Percentiles rank a stretch among this genome's conserved stretches.
Evolutionary conservation across 352 stramenopile species (phyloP).

Genomic region (Phytopythium kandeliae): DNA sequence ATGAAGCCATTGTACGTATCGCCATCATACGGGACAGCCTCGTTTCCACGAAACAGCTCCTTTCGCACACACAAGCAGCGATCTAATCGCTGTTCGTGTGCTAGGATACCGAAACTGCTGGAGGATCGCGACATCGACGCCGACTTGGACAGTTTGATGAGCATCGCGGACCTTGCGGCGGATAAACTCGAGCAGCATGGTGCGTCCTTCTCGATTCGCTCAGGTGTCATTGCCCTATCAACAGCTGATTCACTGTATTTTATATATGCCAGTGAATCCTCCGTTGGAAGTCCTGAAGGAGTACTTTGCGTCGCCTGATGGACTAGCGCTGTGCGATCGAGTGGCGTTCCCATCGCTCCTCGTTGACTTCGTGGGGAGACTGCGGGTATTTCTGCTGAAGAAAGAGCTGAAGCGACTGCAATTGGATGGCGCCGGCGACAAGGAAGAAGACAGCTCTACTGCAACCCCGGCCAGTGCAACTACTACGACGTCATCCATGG

Average conservation of each 20-base stretch:
- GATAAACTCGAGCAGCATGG: slow-evolving; percentile 43
- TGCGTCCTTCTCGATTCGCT: slow-evolving; percentile 13
- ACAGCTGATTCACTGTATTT: background rate
- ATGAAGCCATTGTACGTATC: slow-evolving; percentile 7
- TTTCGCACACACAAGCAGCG: too few relatives aligned
- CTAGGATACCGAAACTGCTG: slow-evolving; percentile 45
- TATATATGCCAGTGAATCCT: slow-evolving; percentile 21
- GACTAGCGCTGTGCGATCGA: slow-evolving; percentile 54
- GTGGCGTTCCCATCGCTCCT: slow-evolving; percentile 62
- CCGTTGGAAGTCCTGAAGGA: slow-evolving; percentile 29
- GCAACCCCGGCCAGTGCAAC: background rate
- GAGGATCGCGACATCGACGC: slow-evolving; percentile 19
- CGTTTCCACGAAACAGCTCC: too few relatives aligned
- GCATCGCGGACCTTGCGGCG: slow-evolving; percentile 34
- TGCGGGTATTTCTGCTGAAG: slow-evolving; percentile 38
- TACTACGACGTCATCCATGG: slow-evolving; percentile 5
- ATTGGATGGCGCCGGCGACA: background rate
- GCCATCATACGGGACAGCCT: background rate
- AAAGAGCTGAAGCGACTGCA: slow-evolving; percentile 33
- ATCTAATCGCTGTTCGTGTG: background rate
- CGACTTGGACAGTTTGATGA: slow-evolving; percentile 37
- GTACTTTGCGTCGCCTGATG: slow-evolving; percentile 45
- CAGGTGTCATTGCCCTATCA: background rate
- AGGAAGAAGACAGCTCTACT: background rate
- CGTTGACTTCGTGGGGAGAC: slow-evolving; percentile 56